Base-by-base conservation (phyloP, 805 yeast genomes). In the Candida mattraensis region DNA sequence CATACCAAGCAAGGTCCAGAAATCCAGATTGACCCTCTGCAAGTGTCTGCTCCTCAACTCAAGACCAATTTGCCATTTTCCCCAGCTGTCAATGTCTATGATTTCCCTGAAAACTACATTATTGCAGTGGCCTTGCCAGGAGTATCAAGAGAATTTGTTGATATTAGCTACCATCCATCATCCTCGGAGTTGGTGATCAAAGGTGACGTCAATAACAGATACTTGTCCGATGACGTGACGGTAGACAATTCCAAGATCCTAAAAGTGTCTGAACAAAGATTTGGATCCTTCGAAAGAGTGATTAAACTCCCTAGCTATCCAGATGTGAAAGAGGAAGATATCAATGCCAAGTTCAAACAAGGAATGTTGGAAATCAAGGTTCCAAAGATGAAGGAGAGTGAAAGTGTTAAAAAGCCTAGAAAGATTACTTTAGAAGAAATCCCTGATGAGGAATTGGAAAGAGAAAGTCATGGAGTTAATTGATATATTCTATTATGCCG, bases 71-170 rank as follows among this genome's bases (percentile, higher is more conserved):
- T 70, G 29, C 80, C 80, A 44, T 75, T 74, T 42, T 72, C 81
- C 8, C 83, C 84, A 16, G 72, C 74, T 37, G 60, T 77, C 3
- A 79, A 78, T 44, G 70, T 77, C n/a, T 77, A 76, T 45, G 79
- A 78, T 41, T 60, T 65, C 32, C 63, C 64, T 1, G 64, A 64
- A 12, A 56, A 61, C 12, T 78, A 76, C 44, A 51, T 66, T 11
- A 67, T 76, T 9, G 72, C 71, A 1, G 53, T 77, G 9, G 72
- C 81, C 4, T 53, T 78, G 17, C 78, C 84, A n/a, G 84, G 84
- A 30, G 79, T 80, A 3, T 62, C 66, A 20, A 69, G 74, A 15
- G 67, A 69, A 25, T 67, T 72, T 12, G 69, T 78, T 44, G 72
- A 70, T 33, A 67, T 78, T 26, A 80, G 78, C 48, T 78, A 66